Percentiles rank a stretch among this genome's conserved stretches.
phyloP scores from a whole-genome alignment of 2,329 filamentous ascomycete genomes.

The Dactylellina drechsleri region DNA sequence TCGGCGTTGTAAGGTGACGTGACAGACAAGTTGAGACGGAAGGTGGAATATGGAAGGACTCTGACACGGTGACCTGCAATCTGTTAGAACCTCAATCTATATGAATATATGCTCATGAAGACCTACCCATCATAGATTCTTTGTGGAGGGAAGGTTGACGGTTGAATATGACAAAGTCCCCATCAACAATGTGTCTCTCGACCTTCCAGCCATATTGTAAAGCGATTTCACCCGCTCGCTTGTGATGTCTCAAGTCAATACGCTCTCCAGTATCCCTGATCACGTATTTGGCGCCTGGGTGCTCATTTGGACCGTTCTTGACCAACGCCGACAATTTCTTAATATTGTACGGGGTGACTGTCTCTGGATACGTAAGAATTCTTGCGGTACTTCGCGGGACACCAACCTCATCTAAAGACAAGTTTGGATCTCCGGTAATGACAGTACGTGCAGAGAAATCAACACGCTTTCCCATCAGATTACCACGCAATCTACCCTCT shows the following conservation, averaged over 20 bases:
- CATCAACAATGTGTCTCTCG: slow-evolving; percentile 93
- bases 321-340: slow-evolving; percentile 88
- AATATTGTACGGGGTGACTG: slow-evolving; percentile 97
- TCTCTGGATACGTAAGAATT: slow-evolving; percentile 94
- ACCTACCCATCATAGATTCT: slow-evolving; percentile 95
- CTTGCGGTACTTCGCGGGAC: slow-evolving; percentile 92
- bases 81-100: slow-evolving; percentile 7
- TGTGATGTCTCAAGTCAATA: slow-evolving; percentile 93
- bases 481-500: slow-evolving; percentile 95
- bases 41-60: slow-evolving; percentile 99
- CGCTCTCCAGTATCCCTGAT: slow-evolving; percentile 92
- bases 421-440: slow-evolving; percentile 97
- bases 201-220: slow-evolving; percentile 99
- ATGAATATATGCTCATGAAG: neutral
- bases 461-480: slow-evolving; percentile 99
- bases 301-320: slow-evolving; percentile 90
- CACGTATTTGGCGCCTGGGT: slow-evolving; percentile 96
- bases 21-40: slow-evolving; percentile 95
- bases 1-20: slow-evolving; percentile 99
- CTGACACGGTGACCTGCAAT: slow-evolving; percentile 76
- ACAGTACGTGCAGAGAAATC: slow-evolving; percentile 99
- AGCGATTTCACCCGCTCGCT: slow-evolving; percentile 83
- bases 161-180: slow-evolving; percentile 99
- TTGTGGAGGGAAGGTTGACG: slow-evolving; percentile 99
- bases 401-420: slow-evolving; percentile 96